Percentiles rank a stretch among this genome's conserved stretches.
Evolutionary conservation across 257 asterid species (phyloP).

Genomic region (Plantago elongata): DNA sequence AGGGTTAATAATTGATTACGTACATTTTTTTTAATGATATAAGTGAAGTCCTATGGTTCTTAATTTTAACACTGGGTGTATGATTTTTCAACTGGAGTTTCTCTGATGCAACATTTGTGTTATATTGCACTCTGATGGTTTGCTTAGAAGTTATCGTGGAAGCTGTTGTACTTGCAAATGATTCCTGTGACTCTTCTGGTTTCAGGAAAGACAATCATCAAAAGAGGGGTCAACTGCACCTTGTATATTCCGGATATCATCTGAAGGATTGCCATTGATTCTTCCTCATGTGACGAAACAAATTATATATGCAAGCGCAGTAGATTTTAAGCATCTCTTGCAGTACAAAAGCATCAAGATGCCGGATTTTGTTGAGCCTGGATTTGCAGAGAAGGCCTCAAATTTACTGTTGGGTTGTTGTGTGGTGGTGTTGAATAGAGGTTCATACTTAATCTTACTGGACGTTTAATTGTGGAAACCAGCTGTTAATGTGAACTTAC

Average conservation of each 20-base stretch:
- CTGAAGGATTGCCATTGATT: constrained; percentile 93
- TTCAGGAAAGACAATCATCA: constrained; percentile 89
- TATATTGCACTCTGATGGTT: no score
- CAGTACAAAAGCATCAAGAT: constrained; percentile 73
- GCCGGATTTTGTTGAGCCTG: constrained; percentile 59
- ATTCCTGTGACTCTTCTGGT: constrained; percentile 9
- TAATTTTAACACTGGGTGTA: no score
- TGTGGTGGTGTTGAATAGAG: constrained; percentile 62
- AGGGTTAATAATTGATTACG: neutral
- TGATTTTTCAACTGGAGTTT: no score
- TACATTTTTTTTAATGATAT: no score
- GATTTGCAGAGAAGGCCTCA: constrained; percentile 57
- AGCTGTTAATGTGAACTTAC: neutral
- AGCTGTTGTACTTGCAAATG: neutral
- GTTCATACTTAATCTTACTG: constrained; percentile 27
- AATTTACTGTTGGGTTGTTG: constrained; percentile 79
- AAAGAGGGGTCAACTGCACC: constrained; percentile 70
- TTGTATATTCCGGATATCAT: constrained; percentile 85
- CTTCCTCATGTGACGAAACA: constrained; percentile 83
- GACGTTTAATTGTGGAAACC: neutral
- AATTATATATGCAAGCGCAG: constrained; percentile 58
- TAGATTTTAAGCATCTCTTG: constrained; percentile 77
- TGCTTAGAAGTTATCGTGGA: neutral
- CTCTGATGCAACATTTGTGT: no score
- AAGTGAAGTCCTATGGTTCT: no score